These are phyloP conservation scores for Lentinula novae-zelandiae DNA, from an alignment of 1,284 basidiomycete species.

Conservation along the genomic window DNA sequence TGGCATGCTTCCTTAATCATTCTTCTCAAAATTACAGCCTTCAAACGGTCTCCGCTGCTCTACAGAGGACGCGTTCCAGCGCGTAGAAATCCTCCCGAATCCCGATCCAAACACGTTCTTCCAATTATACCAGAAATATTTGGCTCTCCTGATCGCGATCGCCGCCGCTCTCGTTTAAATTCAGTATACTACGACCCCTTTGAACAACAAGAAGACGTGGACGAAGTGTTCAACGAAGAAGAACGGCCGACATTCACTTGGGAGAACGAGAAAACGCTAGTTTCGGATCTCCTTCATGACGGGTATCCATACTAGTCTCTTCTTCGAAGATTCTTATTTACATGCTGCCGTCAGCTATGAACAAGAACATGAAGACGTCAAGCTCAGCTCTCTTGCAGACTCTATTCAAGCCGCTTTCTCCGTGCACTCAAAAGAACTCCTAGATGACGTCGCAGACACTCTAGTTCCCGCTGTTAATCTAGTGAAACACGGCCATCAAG, in stretches of 20 bases:
- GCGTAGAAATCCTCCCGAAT: neutral
- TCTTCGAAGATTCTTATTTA: neutral
- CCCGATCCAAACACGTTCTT: neutral
- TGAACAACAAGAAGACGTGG: constrained; percentile 1
- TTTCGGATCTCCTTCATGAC: constrained; percentile 16
- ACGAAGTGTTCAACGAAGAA: constrained; percentile 4
- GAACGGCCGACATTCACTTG: constrained; percentile 14
- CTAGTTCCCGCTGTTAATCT: constrained; percentile 50
- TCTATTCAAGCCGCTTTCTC: constrained; percentile 46
- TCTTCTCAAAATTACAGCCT: neutral
- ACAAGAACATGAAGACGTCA: constrained; percentile 20
- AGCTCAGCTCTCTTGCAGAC: constrained; percentile 39
- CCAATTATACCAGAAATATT: constrained; percentile 1
- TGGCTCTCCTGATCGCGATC: neutral
- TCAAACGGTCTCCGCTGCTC: constrained; percentile 15
- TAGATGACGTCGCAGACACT: constrained; percentile 46
- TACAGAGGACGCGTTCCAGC: neutral
- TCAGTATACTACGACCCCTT: constrained; percentile 1
- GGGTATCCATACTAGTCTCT: neutral
- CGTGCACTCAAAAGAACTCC: constrained; percentile 35
- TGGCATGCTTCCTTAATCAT: neutral
- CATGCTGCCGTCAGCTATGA: constrained; percentile 8
- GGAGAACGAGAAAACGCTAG: constrained; percentile 20
- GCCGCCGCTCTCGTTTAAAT: constrained; percentile 6
- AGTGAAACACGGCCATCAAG: constrained; percentile 40